Evolutionary conservation across 495 filamentous ascomycete species (phyloP).

Genomic region (Aspergillus diversus): DNA sequence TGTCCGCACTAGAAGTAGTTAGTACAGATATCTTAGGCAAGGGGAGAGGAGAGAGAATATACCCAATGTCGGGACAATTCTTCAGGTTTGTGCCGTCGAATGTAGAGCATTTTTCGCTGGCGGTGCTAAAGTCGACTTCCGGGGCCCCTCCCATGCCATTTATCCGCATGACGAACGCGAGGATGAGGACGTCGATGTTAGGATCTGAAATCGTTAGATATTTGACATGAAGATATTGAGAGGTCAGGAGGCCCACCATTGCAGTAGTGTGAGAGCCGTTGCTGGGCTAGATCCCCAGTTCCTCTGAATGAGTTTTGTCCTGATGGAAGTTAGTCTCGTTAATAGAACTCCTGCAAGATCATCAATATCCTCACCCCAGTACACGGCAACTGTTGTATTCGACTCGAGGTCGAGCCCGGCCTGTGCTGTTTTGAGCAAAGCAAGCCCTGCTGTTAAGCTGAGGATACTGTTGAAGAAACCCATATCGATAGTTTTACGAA

Average conservation of each 20-base stretch:
- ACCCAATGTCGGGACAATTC: conserved; percentile 67
- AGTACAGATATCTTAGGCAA: conserved; percentile 17
- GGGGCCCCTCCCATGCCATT: conserved; percentile 53
- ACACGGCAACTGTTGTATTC: conserved; percentile 58
- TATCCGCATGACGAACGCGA: conserved; percentile 64
- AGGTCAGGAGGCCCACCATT: conserved; percentile 45
- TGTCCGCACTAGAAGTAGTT: conserved; percentile 50
- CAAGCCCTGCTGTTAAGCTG: conserved; percentile 31
- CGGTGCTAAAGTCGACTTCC: conserved; percentile 63
- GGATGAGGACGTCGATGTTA: conserved; percentile 56
- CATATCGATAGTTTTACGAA: conserved; percentile 25
- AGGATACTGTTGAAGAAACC: conserved; percentile 31
- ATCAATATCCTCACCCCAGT: conserved; percentile 59
- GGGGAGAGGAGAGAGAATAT: conserved; percentile 17
- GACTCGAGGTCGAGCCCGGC: conserved; percentile 49
- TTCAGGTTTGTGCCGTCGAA: conserved; percentile 60
- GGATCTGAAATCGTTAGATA: conserved; percentile 27
- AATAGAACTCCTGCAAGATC: neutral
- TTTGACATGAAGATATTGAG: neutral
- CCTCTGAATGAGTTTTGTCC: conserved; percentile 62
- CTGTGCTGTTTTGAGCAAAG: conserved; percentile 38
- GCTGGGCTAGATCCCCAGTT: conserved; percentile 51
- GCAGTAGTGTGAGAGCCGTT: conserved; percentile 61
- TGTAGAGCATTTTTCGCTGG: conserved; percentile 58
- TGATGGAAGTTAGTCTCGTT: conserved; percentile 26